Evolutionary conservation across 2,329 filamentous ascomycete genomes (phyloP), one percentile per base, ranked within the genome.

Genomic region (Periconia sp.): DNA sequence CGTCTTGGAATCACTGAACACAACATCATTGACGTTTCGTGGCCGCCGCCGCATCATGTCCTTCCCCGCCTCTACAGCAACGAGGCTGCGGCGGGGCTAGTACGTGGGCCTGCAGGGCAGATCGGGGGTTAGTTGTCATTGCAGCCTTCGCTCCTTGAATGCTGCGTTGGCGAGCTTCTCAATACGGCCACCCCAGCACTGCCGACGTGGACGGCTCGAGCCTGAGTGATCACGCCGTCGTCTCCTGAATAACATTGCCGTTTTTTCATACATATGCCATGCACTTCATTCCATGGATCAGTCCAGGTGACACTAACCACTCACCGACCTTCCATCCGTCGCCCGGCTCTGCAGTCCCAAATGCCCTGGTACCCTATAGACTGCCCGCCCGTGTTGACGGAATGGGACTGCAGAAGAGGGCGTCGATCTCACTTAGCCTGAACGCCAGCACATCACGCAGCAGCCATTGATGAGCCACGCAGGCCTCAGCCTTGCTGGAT

Each of bases 361-460:
- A 46, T 43, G 35, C 24, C 25, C 32, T 24, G 66, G 66, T 70
- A 69, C 43, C 66, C 67, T 69, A 69, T 70, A 50, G 67, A 55
- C 52, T 50, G 44, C 51, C 23, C 53, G 59, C 50, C 67, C 67
- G 58, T 48, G 37, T 49, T 56, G 50, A 48, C 54, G 68, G 67
- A 50, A 57, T 43, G 46, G 35, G 26, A 33, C n/a, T 50, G 54
- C 43, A 54, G 48, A 53, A 34, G 24, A 49, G 46, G 52, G 49
- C 50, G 56, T 49, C 54, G 50, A 59, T 65, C 57, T 48, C 36
- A 50, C 45, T 43, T 48, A 37, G 38, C 32, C 36, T 45, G 39
- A 48, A 54, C 48, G 66, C 63, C 67, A 70, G 54, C 67, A 59
- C 66, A 70, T 68, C 61, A 48, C 62, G 65, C 67, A 69, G 63